Base-by-base conservation (phyloP, 2,329 filamentous ascomycete species). In the Talaromyces albobiverticillius region DNA sequence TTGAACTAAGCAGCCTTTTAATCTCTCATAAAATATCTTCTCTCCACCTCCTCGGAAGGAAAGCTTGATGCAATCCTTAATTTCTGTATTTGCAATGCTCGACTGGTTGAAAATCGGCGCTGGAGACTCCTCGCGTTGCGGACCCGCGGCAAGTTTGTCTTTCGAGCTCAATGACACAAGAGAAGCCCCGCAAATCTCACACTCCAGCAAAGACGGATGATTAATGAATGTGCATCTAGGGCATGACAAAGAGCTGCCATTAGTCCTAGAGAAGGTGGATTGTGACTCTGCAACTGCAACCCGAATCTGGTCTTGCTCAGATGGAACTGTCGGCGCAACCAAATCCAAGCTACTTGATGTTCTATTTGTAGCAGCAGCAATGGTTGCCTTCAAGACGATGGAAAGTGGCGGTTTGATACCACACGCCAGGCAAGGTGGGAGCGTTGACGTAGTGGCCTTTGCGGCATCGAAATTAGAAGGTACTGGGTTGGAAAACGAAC, bases 171-270 rank as follows among this genome's bases (percentile, higher is more conserved):
- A 60, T 13, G 83, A 83, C 47, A 84, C 73, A 3, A 96, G 76
- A 7, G 90, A 82, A 0, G 87, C 89, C 11, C 90, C 90, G 64
- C 94, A 99, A 50, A 99, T 91, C 71, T 99, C 94, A 65, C 94
- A 99, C 4, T 86, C 83, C 11, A 85, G 74, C 11, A 99, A 75
- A 3, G 90, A 96, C 1, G 91, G 90, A 66, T 97, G 90, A 62
- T 99, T 99, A 36, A 87, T 80, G 65, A 97, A 97, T 1, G 94
- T 99, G 67, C 94, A 99, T 57, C 94, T 81, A 7, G 90, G 89
- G 64, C 94, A 99, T 51, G 72, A 66, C 41, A 74, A 67, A 10
- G 64, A 64, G 26, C 54, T 59, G 26, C 50, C 51, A 13, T 25
- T 42, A 25, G 43, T 46, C 40, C 59, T 47, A 40, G 51, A 43